Evolutionary conservation across 805 yeast species (phyloP), one percentile per base, ranked within the genome.

Genomic region (Sporopachydermia quercuum): DNA sequence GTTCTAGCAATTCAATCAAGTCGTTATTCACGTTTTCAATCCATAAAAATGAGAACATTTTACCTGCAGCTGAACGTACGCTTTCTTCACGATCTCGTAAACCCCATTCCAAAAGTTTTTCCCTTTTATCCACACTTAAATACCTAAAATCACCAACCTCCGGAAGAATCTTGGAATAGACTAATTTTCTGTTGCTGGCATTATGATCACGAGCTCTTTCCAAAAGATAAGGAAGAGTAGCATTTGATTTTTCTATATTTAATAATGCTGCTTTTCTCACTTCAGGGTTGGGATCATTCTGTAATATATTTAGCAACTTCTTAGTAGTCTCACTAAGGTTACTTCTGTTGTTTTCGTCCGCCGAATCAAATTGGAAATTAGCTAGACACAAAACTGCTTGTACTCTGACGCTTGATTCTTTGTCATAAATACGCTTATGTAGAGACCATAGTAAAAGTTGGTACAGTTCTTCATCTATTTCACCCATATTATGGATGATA

Each of bases 191-290:
- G 50, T 80, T 86, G 15, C 72, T 63, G 1, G 78, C 58, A 52
- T 81, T 82, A 3, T 64, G 65, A 56, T 89, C 98, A 42, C 94
- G 68, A 1, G 94, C 94, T 43, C 96, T 68, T 51, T 79, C 91
- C 27, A 86, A 60, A 1, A 85, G 60, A 41, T 63, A 66, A 1
- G 78, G 74, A 15, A 72, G 60, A 0, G 86, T 78, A 1, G 50
- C 47, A 3, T 57, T 49, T 35, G 68, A 69, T 47, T 76, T 78
- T 16, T 68, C 74, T 19, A 89, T 55, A 52, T 85, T 82, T 36
- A 79, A 60, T 50, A 86, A 59, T 0, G 89, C 89, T 0, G 93
- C 86, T 43, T 94, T 67, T 47, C 97, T 68, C 1, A 87, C 95
- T 45, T 91, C 97, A 0, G 95, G 76, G 49, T 79, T 78, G 2